A percentile compares a stretch with the other conserved stretches of the same genome.
Conservation (phyloP, 2,329 filamentous ascomycete species). For the Neonectria sp. region DNA sequence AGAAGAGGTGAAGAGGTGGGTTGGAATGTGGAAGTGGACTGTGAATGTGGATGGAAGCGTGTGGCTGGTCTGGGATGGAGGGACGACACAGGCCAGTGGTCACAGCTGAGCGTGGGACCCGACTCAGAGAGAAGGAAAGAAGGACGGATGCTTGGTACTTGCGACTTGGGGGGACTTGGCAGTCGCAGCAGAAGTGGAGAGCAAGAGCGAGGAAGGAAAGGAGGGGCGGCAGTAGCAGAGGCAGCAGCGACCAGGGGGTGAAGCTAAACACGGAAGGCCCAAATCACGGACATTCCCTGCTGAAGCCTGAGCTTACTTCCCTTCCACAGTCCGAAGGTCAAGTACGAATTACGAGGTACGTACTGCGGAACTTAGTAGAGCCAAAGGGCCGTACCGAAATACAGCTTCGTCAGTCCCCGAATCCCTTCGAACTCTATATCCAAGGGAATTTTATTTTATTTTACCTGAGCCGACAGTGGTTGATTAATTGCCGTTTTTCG, state of each 20-base stretch:
- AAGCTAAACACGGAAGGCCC: neutral
- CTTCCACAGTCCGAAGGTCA: too few relatives aligned
- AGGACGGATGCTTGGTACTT: slow-evolving; percentile 23
- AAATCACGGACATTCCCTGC: neutral
- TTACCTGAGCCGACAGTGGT: too few relatives aligned
- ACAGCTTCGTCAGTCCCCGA: neutral
- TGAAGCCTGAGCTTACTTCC: neutral
- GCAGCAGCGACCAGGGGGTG: slow-evolving; percentile 10
- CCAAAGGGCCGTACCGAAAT: neutral
- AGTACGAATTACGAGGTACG: too few relatives aligned
- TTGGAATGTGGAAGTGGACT: slow-evolving; percentile 26
- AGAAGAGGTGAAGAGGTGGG: slow-evolving; percentile 28
- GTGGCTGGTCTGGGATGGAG: neutral
- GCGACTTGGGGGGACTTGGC: slow-evolving; percentile 25
- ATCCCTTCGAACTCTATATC: neutral
- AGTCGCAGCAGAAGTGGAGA: slow-evolving; percentile 23
- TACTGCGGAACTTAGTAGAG: neutral
- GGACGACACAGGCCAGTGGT: neutral
- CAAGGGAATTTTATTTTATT: neutral
- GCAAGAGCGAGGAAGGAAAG: slow-evolving; percentile 6
- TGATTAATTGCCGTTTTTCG: too few relatives aligned
- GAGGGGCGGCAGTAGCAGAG: slow-evolving; percentile 27
- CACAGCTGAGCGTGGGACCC: slow-evolving; percentile 1
- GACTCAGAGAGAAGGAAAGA: slow-evolving; percentile 19
- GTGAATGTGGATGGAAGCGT: slow-evolving; percentile 22